A percentile compares a stretch with the other conserved stretches of the same genome.
These are phyloP conservation scores for Kitagawia praeruptora DNA, from an alignment of 129 eudicot species.

Conservation along the genomic window DNA sequence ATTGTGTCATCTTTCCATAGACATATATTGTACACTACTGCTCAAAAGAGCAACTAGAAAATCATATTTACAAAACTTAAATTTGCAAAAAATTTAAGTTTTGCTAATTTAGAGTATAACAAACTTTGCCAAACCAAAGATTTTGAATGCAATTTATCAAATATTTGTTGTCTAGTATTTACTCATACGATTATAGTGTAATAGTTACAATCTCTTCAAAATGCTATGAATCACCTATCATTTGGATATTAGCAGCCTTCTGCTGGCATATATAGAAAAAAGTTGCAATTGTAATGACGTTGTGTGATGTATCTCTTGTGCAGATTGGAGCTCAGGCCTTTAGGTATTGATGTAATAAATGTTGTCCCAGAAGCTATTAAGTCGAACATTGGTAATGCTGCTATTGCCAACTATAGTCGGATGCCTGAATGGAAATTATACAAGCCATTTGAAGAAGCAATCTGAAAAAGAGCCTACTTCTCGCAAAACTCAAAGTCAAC, in stretches of 20 bases:
- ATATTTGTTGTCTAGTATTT: too few species aligned
- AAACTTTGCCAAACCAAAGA: too few species aligned
- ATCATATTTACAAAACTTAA: too few species aligned
- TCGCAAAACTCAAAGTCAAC: constrained; percentile 65
- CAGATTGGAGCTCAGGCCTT: constrained; percentile 74
- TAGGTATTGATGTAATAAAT: constrained; percentile 65
- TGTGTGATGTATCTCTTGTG: constrained; percentile 1
- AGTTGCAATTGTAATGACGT: background rate
- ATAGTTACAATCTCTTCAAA: background rate
- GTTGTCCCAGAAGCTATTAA: constrained; percentile 74
- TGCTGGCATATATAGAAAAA: background rate
- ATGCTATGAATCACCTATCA: background rate
- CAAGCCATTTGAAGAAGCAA: constrained; percentile 66
- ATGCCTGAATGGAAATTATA: constrained; percentile 92
- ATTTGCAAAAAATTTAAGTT: too few species aligned
- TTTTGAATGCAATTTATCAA: too few species aligned
- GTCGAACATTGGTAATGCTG: constrained; percentile 65
- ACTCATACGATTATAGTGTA: too few species aligned
- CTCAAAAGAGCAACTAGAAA: too few species aligned
- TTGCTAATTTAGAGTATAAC: too few species aligned
- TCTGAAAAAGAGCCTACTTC: constrained; percentile 46
- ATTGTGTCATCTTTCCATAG: too few species aligned
- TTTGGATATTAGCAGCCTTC: background rate
- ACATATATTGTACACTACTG: too few species aligned
- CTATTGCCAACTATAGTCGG: constrained; percentile 45